phyloP scores from a whole-genome alignment of 164 flowering plant genomes.

The Berberis vulgaris region DNA sequence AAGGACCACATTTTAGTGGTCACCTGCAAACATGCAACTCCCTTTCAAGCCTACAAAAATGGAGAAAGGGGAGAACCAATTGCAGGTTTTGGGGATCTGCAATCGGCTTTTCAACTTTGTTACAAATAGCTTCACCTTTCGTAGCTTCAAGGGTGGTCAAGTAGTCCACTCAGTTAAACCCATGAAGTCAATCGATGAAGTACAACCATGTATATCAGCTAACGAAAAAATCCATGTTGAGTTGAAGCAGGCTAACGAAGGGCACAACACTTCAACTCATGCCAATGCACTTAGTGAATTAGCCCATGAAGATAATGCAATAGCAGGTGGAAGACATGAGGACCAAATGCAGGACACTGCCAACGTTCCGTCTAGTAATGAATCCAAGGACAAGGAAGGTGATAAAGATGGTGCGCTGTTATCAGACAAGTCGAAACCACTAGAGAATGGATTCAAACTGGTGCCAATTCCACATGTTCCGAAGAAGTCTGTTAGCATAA shows the following conservation, averaged over 20 bases:
- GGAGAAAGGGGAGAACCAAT: constrained; percentile 13
- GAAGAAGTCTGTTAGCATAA: constrained; percentile 8
- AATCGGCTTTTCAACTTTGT: constrained; percentile 28
- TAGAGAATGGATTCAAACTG: too few relatives aligned
- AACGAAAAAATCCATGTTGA: background rate
- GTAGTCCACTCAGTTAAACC: constrained; percentile 2
- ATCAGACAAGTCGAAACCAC: background rate
- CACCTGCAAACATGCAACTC: background rate
- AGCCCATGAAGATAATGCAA: background rate
- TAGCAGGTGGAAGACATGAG: background rate
- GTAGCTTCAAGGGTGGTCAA: constrained; percentile 14
- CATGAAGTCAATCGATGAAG: background rate
- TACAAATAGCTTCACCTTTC: constrained; percentile 11
- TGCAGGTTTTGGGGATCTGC: constrained; percentile 25
- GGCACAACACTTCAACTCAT: background rate
- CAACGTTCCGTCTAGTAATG: background rate
- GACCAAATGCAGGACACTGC: background rate
- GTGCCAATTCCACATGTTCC: background rate
- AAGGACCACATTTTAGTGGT: background rate
- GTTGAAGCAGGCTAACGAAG: background rate
- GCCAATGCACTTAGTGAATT: background rate
- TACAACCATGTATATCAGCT: background rate
- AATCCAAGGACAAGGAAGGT: background rate
- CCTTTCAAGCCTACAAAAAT: constrained; percentile 9
- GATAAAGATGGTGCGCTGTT: background rate